Evolutionary conservation across 331 rosid genomes (phyloP), one percentile per base, ranked within the genome.

Genomic region (Telfairia occidentalis): DNA sequence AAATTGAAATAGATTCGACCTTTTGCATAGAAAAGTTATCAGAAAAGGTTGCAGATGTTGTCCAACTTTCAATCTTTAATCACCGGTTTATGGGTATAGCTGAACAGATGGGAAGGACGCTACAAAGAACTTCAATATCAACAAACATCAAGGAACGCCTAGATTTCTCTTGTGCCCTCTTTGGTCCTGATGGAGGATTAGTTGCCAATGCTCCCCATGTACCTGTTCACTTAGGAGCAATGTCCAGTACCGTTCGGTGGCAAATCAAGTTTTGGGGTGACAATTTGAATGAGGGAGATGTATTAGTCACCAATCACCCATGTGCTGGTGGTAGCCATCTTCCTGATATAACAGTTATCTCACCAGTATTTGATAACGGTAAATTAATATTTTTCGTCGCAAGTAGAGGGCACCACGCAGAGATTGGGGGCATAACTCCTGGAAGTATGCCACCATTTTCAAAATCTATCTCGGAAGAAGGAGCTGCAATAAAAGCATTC

Each of bases 381-480:
- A 86, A 82, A 80, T 77, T 90, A 73, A 88, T 92, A 24, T 89
- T 89, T 78, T 92, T 92, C 77, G 96, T 90, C 53, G 97, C 98
- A 24, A 90, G 87, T 65, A 80, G 98, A 85, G 96, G 98, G 60
- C 98, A 92, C 77, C 97, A 90, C 55, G 97, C 97, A 4, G 98
- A 92, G 90, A 85, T 90, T 1, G 97, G 98, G 69, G 92, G 97
- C 35, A 87, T 88, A 23, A 90, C 98, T 79, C 98, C 98, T 15
- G 97, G 96, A 83, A 92, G 97, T 84, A 92, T 90, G 93, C 98
- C 98, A 18, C 97, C 94, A 23, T 92, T 90, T 82, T 90, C 98
- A 40, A 90, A 92, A 80, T 84, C 86, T 53, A 90, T 92, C 78
- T 89, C 86, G 90, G 93, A 92, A 86, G 98, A 92, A 85, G 96